Evolutionary conservation across 257 asterid species (phyloP), one percentile per base, ranked within the genome.

Genomic region (Leonotis leonurus): DNA sequence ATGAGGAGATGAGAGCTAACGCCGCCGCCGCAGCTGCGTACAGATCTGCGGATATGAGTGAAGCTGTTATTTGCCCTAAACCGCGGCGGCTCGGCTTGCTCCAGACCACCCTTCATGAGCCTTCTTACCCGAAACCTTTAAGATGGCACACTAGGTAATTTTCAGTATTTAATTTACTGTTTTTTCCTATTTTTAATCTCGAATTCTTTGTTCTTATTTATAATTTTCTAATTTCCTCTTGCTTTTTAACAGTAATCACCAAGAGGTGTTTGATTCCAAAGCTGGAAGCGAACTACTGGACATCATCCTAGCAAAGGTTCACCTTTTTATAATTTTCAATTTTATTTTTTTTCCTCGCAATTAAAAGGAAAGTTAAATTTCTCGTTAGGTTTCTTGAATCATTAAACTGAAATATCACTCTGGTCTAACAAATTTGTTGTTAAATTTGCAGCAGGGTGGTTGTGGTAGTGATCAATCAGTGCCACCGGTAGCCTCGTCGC

Each of bases 261-360:
- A 80, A 64, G 98, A 92, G 63, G 56, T 77, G 8, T 79, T 82
- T 67, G 97, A 91, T 63, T 73, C 90, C 3, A 82, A 79, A 74
- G 95, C 97, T 65, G 98, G 93, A 68, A 81, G 83, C 69, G 98
- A 92, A 8, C 76, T 92, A 1, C 69, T 92, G 64, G 97, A 92
- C 69, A 78, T 86, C 80, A 83, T 92, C 70, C 82, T 89, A 1
- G 60, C 90, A 4, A 86, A 92, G 97, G 99, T 86, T 33, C 22
- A 59, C 54, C 2, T 3, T 33, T 4, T 17, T 9, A 4, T 29
- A 2, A 32, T 53, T 29, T 29, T 33, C 4, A 3, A 0, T 25
- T 50, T 12, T 17, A 2, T 30, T 45, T 10, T 44, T n/a, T 2
- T 62, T 30, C 33, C n/a, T n/a, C n/a, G n/a, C n/a, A n/a, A n/a